Base-by-base conservation (phyloP, 768 basidiomycete species). In the Rhodosporidiobolus odoratus region DNA sequence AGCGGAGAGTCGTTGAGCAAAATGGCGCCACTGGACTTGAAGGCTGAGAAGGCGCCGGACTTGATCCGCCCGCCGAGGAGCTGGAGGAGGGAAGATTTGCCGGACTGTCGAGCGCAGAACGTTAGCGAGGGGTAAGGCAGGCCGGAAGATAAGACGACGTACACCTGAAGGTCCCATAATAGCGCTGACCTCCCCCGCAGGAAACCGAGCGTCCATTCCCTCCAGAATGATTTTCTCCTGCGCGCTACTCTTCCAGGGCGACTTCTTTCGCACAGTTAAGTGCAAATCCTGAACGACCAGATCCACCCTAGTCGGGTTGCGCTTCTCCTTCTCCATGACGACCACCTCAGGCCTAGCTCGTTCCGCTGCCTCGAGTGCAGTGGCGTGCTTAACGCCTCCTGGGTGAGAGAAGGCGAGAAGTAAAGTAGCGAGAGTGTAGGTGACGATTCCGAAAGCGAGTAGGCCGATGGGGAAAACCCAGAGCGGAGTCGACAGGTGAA, bases 71-170 rank as follows among this genome's bases (percentile, higher is more conserved):
- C 76, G 0, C 81, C 79, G 30, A 82, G 78, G 10, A 81, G 72
- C 56, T 81, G 80, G 0, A 83, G 77, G 0, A 83, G 75, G 7
- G 80, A 80, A 4, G 77, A 77, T 69, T 83, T 78, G 25, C 77
- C 79, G 19, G 78, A 75, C 68, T 78, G 67, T 58, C 32, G 0
- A 16, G n/a, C 66, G 19, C 30, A 47, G 37, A 66, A 3, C 62
- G 65, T 23, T 65, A 71, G 12, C 13, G 70, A 72, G 21, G 57
- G 66, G 10, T 69, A 75, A 43, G 32, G 23, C 25, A 60, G 32
- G 17, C n/a, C 9, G 38, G n/a, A 27, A 30, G n/a, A 19, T 27
- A 53, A 32, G 19, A 30, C 25, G 16, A 58, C 76, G 58, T 13
- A 69, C 72, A 2, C 72, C 72, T 4, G 58, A 60, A 8, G 72